phyloP scores from a whole-genome alignment of 345 rosid species.

The Citrus mangshanensis region DNA sequence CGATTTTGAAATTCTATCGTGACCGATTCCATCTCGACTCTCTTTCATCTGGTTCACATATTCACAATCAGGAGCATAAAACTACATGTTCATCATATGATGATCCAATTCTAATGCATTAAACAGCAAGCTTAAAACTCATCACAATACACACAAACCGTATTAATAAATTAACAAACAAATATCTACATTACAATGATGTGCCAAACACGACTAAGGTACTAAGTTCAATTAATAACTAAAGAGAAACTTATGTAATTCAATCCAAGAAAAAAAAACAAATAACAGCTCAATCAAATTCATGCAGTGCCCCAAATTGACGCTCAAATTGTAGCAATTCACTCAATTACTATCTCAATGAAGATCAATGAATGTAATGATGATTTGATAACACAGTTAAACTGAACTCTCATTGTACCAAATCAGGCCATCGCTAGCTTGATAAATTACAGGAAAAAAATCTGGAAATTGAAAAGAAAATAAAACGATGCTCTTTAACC shows the following conservation, averaged over 20 bases:
- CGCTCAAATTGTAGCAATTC: background rate
- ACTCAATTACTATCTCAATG: background rate
- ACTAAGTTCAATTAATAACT: background rate
- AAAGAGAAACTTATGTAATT: background rate
- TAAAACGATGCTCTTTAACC: background rate
- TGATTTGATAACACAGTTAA: constrained; percentile 1
- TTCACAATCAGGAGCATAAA: constrained; percentile 5
- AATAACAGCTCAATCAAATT: background rate
- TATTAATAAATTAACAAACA: background rate
- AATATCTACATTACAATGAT: background rate
- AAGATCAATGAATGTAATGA: background rate
- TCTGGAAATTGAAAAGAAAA: background rate
- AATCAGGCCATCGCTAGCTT: background rate
- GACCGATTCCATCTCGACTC: constrained; percentile 45
- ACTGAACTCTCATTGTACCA: background rate
- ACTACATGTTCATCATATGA: background rate
- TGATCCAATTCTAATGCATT: background rate
- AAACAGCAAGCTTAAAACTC: background rate
- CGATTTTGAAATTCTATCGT: constrained; percentile 45
- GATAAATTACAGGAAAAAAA: constrained; percentile 3
- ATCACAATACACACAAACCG: background rate
- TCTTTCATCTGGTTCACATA: constrained; percentile 56
- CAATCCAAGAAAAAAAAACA: background rate
- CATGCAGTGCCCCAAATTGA: background rate
- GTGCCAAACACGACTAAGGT: background rate